A percentile compares a stretch with the other conserved stretches of the same genome.
phyloP scores from a whole-genome alignment of 2,329 filamentous ascomycete genomes.

The Fusarium pilosicola region DNA sequence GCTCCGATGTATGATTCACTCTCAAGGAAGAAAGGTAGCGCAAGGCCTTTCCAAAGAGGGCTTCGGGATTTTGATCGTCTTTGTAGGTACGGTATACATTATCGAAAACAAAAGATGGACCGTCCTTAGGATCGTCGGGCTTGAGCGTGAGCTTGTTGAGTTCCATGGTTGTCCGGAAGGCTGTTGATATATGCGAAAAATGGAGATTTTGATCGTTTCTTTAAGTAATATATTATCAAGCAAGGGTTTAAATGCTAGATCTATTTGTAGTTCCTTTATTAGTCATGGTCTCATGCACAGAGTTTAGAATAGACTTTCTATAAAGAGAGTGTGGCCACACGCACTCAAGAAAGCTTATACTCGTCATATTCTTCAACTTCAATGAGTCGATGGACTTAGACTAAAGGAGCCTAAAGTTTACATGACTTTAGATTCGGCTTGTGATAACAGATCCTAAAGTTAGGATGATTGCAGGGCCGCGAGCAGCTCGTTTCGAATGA shows the following conservation, averaged over 20 bases:
- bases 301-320: not conserved
- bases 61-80: not conserved
- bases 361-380: fast-evolving
- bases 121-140: fast-evolving
- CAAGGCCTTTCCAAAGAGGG: not conserved
- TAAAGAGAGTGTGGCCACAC: not conserved
- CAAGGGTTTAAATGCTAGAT: fast-evolving
- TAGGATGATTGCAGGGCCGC: no score
- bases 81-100: not conserved
- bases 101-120: not conserved
- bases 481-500: not conserved
- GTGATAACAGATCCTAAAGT: not conserved
- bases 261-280: fast-evolving
- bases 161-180: not conserved
- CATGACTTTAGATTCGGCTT: no score
- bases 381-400: not conserved
- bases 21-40: not conserved
- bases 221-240: not conserved
- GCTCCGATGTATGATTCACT: not conserved
- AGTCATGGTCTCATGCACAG: not conserved
- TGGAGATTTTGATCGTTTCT: no score
- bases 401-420: not conserved
- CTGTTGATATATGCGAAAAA: not conserved
- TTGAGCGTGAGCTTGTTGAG: not conserved
- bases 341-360: not conserved